Conservation (phyloP, 1,139 yeast genomes). For the Pichia sp. region DNA sequence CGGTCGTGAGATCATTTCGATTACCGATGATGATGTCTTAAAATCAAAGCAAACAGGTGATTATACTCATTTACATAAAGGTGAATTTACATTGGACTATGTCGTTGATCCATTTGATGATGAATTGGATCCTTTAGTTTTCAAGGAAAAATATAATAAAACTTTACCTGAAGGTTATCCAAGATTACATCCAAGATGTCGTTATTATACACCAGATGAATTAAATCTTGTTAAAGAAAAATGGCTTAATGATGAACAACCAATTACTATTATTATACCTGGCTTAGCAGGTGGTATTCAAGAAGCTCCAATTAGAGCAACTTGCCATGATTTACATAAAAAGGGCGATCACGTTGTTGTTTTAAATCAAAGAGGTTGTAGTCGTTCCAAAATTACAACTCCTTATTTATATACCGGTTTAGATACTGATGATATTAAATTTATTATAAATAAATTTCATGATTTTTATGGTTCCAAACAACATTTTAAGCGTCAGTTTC, state of each 20-base stretch:
- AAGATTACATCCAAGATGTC: constrained; percentile 67
- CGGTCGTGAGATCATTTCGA: constrained; percentile 64
- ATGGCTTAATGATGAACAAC: constrained; percentile 37
- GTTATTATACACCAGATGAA: constrained; percentile 57
- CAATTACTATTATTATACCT: constrained; percentile 66
- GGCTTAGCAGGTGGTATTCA: constrained; percentile 93
- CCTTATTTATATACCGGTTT: constrained; percentile 68
- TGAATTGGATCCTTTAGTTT: constrained; percentile 35
- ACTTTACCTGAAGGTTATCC: constrained; percentile 68
- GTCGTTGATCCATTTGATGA: constrained; percentile 38
- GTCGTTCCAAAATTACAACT: constrained; percentile 72
- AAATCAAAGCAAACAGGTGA: constrained; percentile 4
- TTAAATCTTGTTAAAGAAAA: constrained; percentile 24
- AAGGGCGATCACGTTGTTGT: constrained; percentile 58
- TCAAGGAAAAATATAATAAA: constrained; percentile 42
- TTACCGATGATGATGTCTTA: constrained; percentile 35
- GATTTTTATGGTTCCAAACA: constrained; percentile 28
- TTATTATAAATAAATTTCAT: constrained; percentile 43
- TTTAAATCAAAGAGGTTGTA: constrained; percentile 79
- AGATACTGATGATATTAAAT: constrained; percentile 66
- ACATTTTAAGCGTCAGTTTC: constrained; percentile 67
- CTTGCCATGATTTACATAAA: constrained; percentile 36
- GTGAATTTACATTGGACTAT: constrained; percentile 74
- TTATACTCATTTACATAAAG: constrained; percentile 34
- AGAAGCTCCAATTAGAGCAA: constrained; percentile 74